These are phyloP conservation scores for Tricholoma hemisulphureum DNA, from an alignment of 768 basidiomycete species.

Conservation along the genomic window DNA sequence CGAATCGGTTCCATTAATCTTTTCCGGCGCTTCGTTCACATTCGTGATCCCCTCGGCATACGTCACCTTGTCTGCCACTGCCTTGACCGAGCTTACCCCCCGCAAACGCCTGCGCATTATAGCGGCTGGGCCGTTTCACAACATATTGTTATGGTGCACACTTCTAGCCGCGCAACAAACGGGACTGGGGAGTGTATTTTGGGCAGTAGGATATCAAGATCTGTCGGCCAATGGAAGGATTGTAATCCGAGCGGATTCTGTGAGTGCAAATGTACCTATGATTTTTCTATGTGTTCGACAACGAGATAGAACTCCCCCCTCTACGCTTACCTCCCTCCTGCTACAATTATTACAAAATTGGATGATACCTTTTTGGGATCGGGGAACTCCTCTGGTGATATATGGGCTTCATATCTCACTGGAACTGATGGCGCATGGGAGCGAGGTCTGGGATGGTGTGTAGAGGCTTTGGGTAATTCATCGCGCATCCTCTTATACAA, in stretches of 20 bases:
- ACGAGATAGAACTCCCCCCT: slow-evolving; percentile 58
- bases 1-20: slow-evolving; percentile 60
- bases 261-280: slow-evolving; percentile 30
- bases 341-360: slow-evolving; percentile 59
- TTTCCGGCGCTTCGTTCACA: slow-evolving; percentile 60
- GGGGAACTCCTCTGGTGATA: slow-evolving; percentile 25
- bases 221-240: slow-evolving; percentile 49
- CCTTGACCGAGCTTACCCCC: slow-evolving; percentile 37
- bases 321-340: slow-evolving; percentile 49
- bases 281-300: neutral
- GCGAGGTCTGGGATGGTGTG: slow-evolving; percentile 60
- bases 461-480: slow-evolving; percentile 22
- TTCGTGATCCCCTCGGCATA: slow-evolving; percentile 72
- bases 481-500: slow-evolving; percentile 21
- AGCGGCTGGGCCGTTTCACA: slow-evolving; percentile 78
- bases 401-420: slow-evolving; percentile 50
- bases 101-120: slow-evolving; percentile 58
- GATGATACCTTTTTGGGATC: slow-evolving; percentile 57
- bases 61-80: slow-evolving; percentile 53
- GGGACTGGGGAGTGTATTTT: slow-evolving; percentile 29
- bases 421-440: slow-evolving; percentile 10
- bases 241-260: slow-evolving; percentile 53
- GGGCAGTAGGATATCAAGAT: slow-evolving; percentile 51
- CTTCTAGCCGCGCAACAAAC: slow-evolving; percentile 38
- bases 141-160: slow-evolving; percentile 57